Evolutionary conservation across 2,329 filamentous ascomycete genomes (phyloP), one percentile per base, ranked within the genome.

Genomic region (Nannizziopsis arthrosporioides): DNA sequence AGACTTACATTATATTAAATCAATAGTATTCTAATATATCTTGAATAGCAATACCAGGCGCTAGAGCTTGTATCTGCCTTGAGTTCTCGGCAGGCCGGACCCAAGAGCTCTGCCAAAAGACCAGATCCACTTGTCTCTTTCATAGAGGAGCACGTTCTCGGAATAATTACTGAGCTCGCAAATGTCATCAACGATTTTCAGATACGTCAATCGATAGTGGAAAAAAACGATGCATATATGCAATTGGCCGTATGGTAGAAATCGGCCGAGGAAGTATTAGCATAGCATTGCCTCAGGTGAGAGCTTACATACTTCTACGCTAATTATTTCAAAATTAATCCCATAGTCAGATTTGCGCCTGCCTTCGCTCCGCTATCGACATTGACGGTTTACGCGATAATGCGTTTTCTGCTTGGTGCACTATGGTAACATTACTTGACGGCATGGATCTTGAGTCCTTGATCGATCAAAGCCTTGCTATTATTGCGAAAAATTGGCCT

Each of bases 381-480:
- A 78, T 84, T 44, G 74, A 81, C 39, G 76, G 82, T 41, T 73
- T 98, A n/a, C 80, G 86, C 52, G 75, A 86, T 52, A 73, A 80
- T 27, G 85, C 88, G 1, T 89, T 96, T 58, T 78, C 76, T 3
- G 86, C 88, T 42, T 99, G 92, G 92, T 75, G 79, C 19, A 75
- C 81, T 7, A 81, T 98, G 68, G 75, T 96, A 14, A 76, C 69
- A 22, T 77, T 81, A 44, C 73, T 96, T 42, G 81, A 82, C 8
- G 80, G 82, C 49, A 82, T 88, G 18, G 89, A 95, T 59, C 74
- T 94, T 5, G 81, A 84, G 54, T 74, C 79, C 19, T 74, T 95
- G 34, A 71, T 96, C 7, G 88, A 94, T 61, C 88, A 90, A 50
- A 94, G 89, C 0, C 87, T 96, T 55, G 88, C 89, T 46, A 78